These are phyloP conservation scores for Mycosarcoma maydis DNA, from an alignment of 1,284 basidiomycete species.

Conservation along the genomic window DNA sequence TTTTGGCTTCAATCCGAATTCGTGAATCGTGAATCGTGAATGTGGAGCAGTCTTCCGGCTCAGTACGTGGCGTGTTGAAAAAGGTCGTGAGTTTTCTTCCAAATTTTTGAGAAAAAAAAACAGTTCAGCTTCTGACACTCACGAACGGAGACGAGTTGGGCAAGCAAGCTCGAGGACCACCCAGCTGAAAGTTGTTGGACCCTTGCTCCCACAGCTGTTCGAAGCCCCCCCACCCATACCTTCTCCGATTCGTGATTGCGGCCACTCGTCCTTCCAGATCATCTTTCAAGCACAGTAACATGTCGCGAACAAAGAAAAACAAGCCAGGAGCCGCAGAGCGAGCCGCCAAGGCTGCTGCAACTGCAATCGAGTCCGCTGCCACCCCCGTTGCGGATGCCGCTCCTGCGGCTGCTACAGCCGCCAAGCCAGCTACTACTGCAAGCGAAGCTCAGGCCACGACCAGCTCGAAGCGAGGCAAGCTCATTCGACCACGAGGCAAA, in stretches of 20 bases:
- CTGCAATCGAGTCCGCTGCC: neutral
- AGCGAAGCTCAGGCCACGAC: neutral
- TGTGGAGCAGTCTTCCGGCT: constrained; percentile 16
- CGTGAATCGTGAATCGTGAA: too few relatives aligned
- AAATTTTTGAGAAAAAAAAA: constrained; percentile 25
- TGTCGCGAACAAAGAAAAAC: constrained; percentile 37
- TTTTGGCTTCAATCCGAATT: too few relatives aligned
- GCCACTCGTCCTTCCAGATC: neutral
- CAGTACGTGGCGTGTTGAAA: neutral
- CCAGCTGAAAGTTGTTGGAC: too few relatives aligned
- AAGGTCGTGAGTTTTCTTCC: constrained; percentile 17
- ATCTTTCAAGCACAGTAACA: constrained; percentile 2
- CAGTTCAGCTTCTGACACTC: too few relatives aligned
- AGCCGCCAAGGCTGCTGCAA: constrained; percentile 8
- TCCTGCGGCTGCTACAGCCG: neutral
- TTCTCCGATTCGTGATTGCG: too few relatives aligned
- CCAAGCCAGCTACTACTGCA: constrained; percentile 2
- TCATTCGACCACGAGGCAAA: constrained; percentile 61
- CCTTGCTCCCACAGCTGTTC: too few relatives aligned
- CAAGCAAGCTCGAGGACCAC: too few relatives aligned
- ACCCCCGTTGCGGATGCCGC: neutral
- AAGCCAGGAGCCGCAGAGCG: constrained; percentile 15
- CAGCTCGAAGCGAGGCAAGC: constrained; percentile 34
- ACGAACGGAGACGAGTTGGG: too few relatives aligned
- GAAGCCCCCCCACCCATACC: too few relatives aligned